phyloP scores from a whole-genome alignment of 768 basidiomycete species.

The Boletus reticulatus region DNA sequence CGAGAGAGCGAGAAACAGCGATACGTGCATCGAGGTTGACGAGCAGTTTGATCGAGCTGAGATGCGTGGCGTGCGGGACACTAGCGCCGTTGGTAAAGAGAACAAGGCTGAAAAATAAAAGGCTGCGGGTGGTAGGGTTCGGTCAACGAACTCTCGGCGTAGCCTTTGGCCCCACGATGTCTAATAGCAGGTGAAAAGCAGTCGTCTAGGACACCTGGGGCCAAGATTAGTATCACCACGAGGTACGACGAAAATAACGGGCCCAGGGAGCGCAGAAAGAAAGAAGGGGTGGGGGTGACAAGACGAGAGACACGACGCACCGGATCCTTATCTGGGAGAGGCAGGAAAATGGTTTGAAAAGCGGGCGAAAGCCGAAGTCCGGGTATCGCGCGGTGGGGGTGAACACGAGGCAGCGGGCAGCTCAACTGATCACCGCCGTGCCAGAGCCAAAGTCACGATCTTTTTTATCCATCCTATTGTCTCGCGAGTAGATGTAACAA shows the following conservation, averaged over 20 bases:
- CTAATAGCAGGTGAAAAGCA: not conserved
- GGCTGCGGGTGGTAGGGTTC: slow-evolving; percentile 10
- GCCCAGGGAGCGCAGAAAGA: not conserved
- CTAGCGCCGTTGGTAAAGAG: not conserved
- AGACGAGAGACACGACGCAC: slow-evolving; percentile 1
- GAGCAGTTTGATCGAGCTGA: slow-evolving; percentile 1
- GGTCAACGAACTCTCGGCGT: slow-evolving; percentile 26
- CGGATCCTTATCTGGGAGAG: slow-evolving; percentile 10
- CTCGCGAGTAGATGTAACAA: not conserved
- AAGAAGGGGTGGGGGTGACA: not conserved
- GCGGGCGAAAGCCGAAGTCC: not conserved
- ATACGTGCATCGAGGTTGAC: slow-evolving; percentile 23
- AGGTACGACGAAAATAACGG: slow-evolving; percentile 6
- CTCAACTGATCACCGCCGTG: no score
- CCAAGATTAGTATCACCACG: slow-evolving; percentile 9
- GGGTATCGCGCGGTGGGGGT: slow-evolving; percentile 9
- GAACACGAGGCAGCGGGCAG: slow-evolving; percentile 17
- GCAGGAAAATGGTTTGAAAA: not conserved
- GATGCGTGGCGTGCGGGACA: not conserved
- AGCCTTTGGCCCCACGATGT: slow-evolving; percentile 14
- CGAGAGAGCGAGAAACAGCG: slow-evolving; percentile 30
- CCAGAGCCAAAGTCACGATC: no score
- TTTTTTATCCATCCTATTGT: not conserved
- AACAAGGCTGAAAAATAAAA: slow-evolving; percentile 8
- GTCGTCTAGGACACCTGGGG: slow-evolving; percentile 7